A percentile compares a stretch with the other conserved stretches of the same genome.
phyloP scores from a whole-genome alignment of 768 basidiomycete genomes.

The Panellus pusillus region DNA sequence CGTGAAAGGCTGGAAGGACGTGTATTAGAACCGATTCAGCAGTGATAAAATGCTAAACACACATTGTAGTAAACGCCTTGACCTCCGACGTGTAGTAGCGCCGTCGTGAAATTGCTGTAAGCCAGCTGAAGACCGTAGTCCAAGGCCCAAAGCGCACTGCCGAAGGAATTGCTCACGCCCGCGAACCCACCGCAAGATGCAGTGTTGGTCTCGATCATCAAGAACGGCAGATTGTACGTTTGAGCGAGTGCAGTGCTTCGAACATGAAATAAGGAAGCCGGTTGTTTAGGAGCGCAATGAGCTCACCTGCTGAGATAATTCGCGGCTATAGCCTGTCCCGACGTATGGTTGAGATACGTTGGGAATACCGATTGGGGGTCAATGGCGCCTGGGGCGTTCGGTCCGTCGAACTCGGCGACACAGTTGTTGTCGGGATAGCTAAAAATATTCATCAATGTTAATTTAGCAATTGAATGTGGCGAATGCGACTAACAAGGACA shows the following conservation, averaged over 20 bases:
- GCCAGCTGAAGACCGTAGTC: conserved; percentile 51
- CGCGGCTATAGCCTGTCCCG: conserved; percentile 47
- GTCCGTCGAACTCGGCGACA: conserved; percentile 46
- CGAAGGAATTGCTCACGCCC: conserved; percentile 62
- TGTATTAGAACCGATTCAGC: conserved; percentile 9
- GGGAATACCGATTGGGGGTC: conserved; percentile 53
- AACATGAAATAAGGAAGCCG: background rate
- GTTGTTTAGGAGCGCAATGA: background rate
- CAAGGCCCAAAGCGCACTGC: conserved; percentile 62
- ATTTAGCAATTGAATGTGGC: background rate
- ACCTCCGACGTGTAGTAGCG: conserved; percentile 26
- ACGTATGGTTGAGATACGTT: conserved; percentile 62
- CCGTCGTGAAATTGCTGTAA: conserved; percentile 36
- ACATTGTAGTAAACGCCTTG: conserved; percentile 27
- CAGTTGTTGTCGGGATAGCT: conserved; percentile 69
- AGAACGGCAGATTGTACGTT: conserved; percentile 41
- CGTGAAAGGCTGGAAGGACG: conserved; percentile 34
- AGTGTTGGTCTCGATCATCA: conserved; percentile 74
- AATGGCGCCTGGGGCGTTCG: conserved; percentile 23
- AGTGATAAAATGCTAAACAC: conserved; percentile 31
- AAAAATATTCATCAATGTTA: conserved; percentile 28
- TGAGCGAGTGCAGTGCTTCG: conserved; percentile 47
- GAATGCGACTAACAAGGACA: conserved; percentile 16
- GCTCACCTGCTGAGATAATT: conserved; percentile 40
- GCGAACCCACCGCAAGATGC: conserved; percentile 70